Conservation (phyloP, 2,329 filamentous ascomycete genomes). For the Pyrenophora tritici-repentis region DNA sequence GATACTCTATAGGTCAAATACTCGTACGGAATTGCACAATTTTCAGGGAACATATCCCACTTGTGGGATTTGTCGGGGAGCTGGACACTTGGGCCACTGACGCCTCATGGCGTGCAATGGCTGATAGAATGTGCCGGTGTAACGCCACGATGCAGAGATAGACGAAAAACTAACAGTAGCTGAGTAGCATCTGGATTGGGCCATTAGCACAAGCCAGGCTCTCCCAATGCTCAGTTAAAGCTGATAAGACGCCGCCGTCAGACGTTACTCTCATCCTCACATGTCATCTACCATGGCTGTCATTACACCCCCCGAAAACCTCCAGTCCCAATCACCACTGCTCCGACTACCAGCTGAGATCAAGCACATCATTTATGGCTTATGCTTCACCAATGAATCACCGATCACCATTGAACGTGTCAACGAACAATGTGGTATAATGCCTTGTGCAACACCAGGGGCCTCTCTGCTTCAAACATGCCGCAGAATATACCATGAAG, state of each 20-base stretch:
- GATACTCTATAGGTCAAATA: not conserved
- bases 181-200: not conserved
- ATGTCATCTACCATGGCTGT: constrained; percentile 10
- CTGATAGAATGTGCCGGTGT: not conserved
- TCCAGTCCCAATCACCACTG: constrained; percentile 40
- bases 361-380: constrained; percentile 40
- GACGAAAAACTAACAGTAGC: not conserved
- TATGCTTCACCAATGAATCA: constrained; percentile 31
- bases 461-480: constrained; percentile 45
- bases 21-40: not conserved
- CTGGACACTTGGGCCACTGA: constrained; percentile 1
- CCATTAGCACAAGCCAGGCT: not conserved
- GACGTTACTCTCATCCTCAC: not conserved
- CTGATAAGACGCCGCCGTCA: not conserved
- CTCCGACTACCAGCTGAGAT: constrained; percentile 43
- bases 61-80: constrained; percentile 1
- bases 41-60: not conserved
- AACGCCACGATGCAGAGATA: constrained; percentile 10
- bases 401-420: constrained; percentile 23
- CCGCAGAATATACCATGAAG: constrained; percentile 42
- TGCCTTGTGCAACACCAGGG: constrained; percentile 15
- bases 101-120: not conserved
- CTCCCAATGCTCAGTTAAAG: constrained; percentile 1
- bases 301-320: constrained; percentile 23
- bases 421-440: not conserved